Base-by-base conservation (phyloP, 129 eudicot species). In the Flaveria brownii region DNA sequence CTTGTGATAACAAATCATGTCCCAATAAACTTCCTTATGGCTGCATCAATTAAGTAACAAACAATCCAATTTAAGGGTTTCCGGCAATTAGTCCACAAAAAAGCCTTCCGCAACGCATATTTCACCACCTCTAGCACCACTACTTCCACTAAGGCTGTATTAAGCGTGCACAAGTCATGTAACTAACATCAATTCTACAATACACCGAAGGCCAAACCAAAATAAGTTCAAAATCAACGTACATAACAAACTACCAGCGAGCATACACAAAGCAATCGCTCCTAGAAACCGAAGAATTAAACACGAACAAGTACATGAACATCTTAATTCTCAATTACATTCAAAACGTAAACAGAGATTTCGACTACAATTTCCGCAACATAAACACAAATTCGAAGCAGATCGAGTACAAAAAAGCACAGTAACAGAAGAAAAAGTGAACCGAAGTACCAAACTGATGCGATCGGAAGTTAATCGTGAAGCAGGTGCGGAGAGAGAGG, bases 381-480 rank as follows among this genome's bases (percentile, higher is more conserved):
- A 26, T 61, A 26, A 14, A 12, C 45, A 28, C 20, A 28, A 62
- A 30, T 14, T 62, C 69, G 20, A 63, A 78, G 72, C 83, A 79
- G 83, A 79, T 79, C 83, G 74, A 79, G 83, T 63, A 39, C 51
- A 79, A 8, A 72, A 71, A 16, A 36, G 56, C 72, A 79, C 4
- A 18, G 61, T 20, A 71, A 50, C 64, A 39, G 30, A 4, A 22
- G 60, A 20, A 79, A 14, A 71, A 36, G 57, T 63, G 72, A 8
- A 33, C 50, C 47, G 33, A 79, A 36, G 67, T 79, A 79, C 83
- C 78, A 50, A 63, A 72, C 26, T 26, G 78, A 64, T 62, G 72
- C 78, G 83, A 79, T 79, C 78, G 78, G 73, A 63, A 64, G 78
- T 41, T 50, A 56, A 72, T 72, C 73, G 78, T 72, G 22, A 51